Conservation (phyloP, 2,329 filamentous ascomycete genomes). For the Scedosporium apiospermum region DNA sequence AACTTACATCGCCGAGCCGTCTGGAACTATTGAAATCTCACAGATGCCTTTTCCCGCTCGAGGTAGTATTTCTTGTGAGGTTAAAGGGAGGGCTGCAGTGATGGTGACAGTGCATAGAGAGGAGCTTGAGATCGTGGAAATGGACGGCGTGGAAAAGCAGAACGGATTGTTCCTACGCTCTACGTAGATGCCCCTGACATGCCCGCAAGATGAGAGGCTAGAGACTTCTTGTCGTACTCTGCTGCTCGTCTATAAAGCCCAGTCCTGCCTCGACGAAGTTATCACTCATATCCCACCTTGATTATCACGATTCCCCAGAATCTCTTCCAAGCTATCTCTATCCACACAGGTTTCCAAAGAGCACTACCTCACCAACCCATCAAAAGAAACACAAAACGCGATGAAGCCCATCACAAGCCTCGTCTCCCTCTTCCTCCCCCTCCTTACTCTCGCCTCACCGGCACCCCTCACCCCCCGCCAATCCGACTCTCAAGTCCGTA, state of each 20-base stretch:
- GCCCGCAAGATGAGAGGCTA: neutral
- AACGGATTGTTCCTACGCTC: no score
- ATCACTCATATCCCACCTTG: neutral
- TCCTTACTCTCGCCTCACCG: neutral
- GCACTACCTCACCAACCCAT: neutral
- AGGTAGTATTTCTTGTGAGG: neutral
- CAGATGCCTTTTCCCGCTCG: neutral
- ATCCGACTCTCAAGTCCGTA: neutral
- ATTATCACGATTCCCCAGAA: no score
- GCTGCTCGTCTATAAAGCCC: neutral
- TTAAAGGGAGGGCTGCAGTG: no score
- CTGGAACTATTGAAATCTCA: slow-evolving; percentile 1
- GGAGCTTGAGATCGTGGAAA: no score
- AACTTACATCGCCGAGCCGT: neutral
- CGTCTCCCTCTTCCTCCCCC: slow-evolving; percentile 3
- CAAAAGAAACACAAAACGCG: neutral
- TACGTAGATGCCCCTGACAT: no score
- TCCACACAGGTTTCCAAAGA: neutral
- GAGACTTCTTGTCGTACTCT: neutral
- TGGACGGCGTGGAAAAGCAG: no score
- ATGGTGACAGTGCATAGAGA: no score
- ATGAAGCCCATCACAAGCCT: slow-evolving; percentile 3
- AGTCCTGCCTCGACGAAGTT: neutral
- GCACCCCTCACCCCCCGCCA: slow-evolving; percentile 4
- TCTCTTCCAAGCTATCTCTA: neutral